phyloP scores from a whole-genome alignment of 192 early-diverging fungal species.

The Coemansia brasiliensis region DNA sequence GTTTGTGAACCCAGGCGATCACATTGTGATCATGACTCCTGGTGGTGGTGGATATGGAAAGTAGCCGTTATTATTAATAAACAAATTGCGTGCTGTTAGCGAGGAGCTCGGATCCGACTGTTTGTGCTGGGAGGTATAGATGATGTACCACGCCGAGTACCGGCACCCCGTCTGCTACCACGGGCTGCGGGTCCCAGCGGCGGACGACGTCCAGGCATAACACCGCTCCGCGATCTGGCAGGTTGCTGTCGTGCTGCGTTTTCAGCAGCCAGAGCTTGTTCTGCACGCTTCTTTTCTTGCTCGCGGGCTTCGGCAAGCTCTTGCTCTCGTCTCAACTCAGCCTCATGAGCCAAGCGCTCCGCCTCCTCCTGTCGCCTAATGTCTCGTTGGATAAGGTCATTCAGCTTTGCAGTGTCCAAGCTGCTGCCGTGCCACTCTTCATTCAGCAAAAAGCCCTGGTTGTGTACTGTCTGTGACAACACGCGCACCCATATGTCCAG shows the following conservation, averaged over 20 bases:
- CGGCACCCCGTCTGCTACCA: slow-evolving; percentile 2
- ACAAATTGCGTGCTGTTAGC: not conserved
- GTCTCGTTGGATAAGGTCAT: slow-evolving; percentile 31
- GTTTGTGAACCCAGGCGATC: slow-evolving; percentile 73
- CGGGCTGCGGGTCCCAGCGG: slow-evolving; percentile 13
- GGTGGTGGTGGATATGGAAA: slow-evolving; percentile 85
- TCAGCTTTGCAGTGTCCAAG: slow-evolving; percentile 34
- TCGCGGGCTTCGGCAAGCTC: slow-evolving; percentile 33
- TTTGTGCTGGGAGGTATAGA: slow-evolving; percentile 17
- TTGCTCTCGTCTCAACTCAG: slow-evolving; percentile 13
- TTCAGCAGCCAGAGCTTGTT: slow-evolving; percentile 15
- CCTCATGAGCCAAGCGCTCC: slow-evolving; percentile 20
- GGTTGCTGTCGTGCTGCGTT: not conserved
- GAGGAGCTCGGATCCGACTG: slow-evolving; percentile 27
- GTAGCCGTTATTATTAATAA: not conserved
- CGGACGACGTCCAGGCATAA: slow-evolving; percentile 11
- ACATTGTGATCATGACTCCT: slow-evolving; percentile 82
- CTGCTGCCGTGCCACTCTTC: slow-evolving; percentile 54
- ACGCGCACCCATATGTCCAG: slow-evolving; percentile 58
- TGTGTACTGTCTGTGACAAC: slow-evolving; percentile 59
- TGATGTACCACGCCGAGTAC: slow-evolving; percentile 5
- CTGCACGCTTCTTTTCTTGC: slow-evolving; percentile 29
- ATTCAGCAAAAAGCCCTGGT: slow-evolving; percentile 52
- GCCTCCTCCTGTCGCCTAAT: slow-evolving; percentile 29
- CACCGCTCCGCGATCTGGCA: slow-evolving; percentile 4